Conservation (phyloP, 1,284 basidiomycete genomes). For the Tetrapyrgos nigripes region DNA sequence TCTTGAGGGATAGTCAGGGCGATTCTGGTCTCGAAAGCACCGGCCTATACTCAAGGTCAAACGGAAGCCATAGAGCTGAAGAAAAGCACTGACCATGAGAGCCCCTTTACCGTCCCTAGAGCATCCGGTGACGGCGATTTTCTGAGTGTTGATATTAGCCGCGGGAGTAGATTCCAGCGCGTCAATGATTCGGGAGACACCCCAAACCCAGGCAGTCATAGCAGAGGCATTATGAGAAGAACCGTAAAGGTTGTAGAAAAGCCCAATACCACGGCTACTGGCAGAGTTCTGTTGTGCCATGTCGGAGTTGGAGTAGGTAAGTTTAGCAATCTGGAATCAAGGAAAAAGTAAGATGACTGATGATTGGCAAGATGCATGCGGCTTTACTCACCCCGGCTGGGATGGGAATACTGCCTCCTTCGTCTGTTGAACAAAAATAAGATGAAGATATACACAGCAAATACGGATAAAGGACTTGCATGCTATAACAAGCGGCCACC, state of each 20-base stretch:
- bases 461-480: no score
- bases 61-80: no score
- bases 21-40: constrained; percentile 59
- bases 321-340: constrained; percentile 33
- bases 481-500: constrained; percentile 57
- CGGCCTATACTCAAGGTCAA: no score
- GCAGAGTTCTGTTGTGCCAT: constrained; percentile 52
- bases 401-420: constrained; percentile 54
- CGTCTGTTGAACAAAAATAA: no score
- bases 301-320: constrained; percentile 56
- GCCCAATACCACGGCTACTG: constrained; percentile 54
- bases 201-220: constrained; percentile 65
- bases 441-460: no score
- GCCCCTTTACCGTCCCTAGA: constrained; percentile 64
- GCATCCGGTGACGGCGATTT: constrained; percentile 60
- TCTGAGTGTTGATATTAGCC: constrained; percentile 50
- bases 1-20: constrained; percentile 63
- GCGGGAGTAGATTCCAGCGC: constrained; percentile 51
- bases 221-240: constrained; percentile 48
- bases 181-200: constrained; percentile 60
- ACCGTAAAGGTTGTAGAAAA: constrained; percentile 61
- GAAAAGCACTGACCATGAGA: constrained; percentile 59
- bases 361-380: background rate
- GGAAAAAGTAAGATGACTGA: background rate
- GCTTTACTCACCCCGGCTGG: constrained; percentile 44